Evolutionary conservation across 139 green algal genomes (phyloP).

Genomic region (Nannochloris sp.): DNA sequence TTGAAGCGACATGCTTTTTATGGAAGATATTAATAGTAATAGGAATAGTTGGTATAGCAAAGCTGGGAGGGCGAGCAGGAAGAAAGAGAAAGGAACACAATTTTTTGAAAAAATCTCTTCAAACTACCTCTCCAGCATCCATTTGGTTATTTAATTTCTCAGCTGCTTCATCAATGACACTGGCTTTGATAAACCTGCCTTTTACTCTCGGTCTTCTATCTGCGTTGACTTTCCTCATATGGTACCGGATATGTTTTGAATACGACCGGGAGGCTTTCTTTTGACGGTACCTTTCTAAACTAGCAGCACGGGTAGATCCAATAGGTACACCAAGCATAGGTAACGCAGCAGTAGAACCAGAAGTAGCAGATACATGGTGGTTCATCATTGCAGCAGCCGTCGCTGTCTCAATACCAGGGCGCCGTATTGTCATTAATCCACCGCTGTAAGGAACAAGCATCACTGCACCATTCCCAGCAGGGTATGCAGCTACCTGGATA

Average conservation of each 20-base stretch:
- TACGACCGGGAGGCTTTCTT: slow-evolving; percentile 28
- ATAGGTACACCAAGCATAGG: too few species aligned
- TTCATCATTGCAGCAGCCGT: too few species aligned
- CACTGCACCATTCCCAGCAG: too few species aligned
- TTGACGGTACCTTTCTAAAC: slow-evolving; percentile 33
- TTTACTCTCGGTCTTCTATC: slow-evolving; percentile 38
- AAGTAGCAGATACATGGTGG: too few species aligned
- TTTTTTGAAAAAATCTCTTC: not conserved
- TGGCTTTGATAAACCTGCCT: slow-evolving; percentile 41
- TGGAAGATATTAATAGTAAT: not conserved
- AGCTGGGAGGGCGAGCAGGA: not conserved
- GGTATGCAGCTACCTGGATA: too few species aligned
- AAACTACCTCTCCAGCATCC: not conserved
- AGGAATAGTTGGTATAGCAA: not conserved
- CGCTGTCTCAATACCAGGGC: too few species aligned
- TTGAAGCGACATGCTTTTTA: too few species aligned
- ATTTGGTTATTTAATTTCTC: not conserved
- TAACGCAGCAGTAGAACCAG: too few species aligned
- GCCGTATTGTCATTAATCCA: too few species aligned
- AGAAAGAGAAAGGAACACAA: not conserved
- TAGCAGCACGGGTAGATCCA: slow-evolving; percentile 9
- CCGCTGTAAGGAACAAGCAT: too few species aligned
- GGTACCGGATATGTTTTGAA: slow-evolving; percentile 39
- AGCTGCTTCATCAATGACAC: not conserved
- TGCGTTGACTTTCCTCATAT: slow-evolving; percentile 39